phyloP scores from a whole-genome alignment of 2,329 filamentous ascomycete species.

The Trichoderma pleuroti region DNA sequence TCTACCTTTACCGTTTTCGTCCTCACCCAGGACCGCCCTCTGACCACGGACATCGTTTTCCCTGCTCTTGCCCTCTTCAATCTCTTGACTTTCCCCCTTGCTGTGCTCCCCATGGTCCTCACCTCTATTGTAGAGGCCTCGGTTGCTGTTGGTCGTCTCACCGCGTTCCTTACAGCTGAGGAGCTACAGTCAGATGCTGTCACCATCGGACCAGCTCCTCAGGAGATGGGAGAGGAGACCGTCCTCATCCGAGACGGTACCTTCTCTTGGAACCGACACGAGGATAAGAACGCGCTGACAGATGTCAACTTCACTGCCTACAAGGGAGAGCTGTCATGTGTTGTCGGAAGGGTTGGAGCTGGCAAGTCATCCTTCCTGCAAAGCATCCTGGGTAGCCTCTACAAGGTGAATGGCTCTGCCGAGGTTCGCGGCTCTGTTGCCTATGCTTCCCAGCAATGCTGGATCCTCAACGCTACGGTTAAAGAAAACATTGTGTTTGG shows the following conservation, averaged over 20 bases:
- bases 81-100: slow-evolving; percentile 87
- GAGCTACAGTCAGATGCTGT: slow-evolving; percentile 88
- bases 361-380: slow-evolving; percentile 94
- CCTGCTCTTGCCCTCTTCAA: slow-evolving; percentile 87
- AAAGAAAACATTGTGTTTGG: slow-evolving; percentile 97
- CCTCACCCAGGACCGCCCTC: slow-evolving; percentile 70
- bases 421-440: slow-evolving; percentile 77
- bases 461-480: slow-evolving; percentile 98
- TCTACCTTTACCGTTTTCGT: slow-evolving; percentile 95
- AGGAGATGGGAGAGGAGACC: slow-evolving; percentile 78
- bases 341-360: slow-evolving; percentile 90
- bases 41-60: slow-evolving; percentile 95
- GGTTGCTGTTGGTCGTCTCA: slow-evolving; percentile 85
- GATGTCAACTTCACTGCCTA: slow-evolving; percentile 85
- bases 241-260: slow-evolving; percentile 78
- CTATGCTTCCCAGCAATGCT: slow-evolving; percentile 88
- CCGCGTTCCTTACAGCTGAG: slow-evolving; percentile 79
- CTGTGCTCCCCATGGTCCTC: slow-evolving; percentile 96
- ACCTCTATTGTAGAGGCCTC: slow-evolving; percentile 92
- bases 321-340: slow-evolving; percentile 89
- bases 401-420: slow-evolving; percentile 82
- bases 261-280: slow-evolving; percentile 92
- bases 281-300: slow-evolving; percentile 65
- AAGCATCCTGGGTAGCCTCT: slow-evolving; percentile 83
- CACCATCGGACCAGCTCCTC: slow-evolving; percentile 61